Evolutionary conservation across 257 asterid genomes (phyloP).

Genomic region (Jacaranda mimosifolia): DNA sequence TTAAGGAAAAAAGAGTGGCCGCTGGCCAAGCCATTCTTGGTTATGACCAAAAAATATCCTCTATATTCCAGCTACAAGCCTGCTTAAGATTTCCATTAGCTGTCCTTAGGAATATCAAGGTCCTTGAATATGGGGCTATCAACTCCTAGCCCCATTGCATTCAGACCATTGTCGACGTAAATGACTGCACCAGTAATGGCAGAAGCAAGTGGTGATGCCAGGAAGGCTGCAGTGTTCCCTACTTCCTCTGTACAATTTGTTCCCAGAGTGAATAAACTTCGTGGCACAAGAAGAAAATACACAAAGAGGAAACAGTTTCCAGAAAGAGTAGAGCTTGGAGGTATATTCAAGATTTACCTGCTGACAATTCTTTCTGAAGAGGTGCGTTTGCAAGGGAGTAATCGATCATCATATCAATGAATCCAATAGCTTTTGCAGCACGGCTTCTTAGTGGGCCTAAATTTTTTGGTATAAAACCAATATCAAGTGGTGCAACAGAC

Average conservation of each 20-base stretch:
- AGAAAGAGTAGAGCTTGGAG: not conserved
- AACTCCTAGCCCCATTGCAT: constrained; percentile 89
- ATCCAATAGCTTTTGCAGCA: constrained; percentile 94
- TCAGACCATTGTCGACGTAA: constrained; percentile 88
- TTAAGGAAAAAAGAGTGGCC: constrained; percentile 22
- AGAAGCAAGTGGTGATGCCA: constrained; percentile 85
- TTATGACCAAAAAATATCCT: constrained; percentile 41
- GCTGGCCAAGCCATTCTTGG: constrained; percentile 38
- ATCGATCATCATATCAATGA: constrained; percentile 93
- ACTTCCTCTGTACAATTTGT: constrained; percentile 74
- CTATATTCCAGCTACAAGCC: constrained; percentile 40
- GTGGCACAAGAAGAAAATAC: not conserved
- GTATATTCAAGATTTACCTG: constrained; percentile 50
- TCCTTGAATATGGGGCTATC: constrained; percentile 80
- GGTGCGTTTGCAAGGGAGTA: constrained; percentile 81
- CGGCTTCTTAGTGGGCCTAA: constrained; percentile 89
- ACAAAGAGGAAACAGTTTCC: not conserved
- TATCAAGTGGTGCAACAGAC: constrained; percentile 1
- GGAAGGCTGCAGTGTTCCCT: constrained; percentile 85
- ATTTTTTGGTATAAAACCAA: constrained; percentile 23
- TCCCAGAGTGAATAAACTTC: constrained; percentile 3
- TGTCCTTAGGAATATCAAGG: constrained; percentile 69
- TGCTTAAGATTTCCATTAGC: constrained; percentile 31
- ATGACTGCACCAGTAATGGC: constrained; percentile 87
- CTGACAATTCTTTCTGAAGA: constrained; percentile 84